A percentile compares a stretch with the other conserved stretches of the same genome.
Evolutionary conservation across 495 filamentous ascomycete genomes (phyloP).

Genomic region (Cudoniella acicularis): DNA sequence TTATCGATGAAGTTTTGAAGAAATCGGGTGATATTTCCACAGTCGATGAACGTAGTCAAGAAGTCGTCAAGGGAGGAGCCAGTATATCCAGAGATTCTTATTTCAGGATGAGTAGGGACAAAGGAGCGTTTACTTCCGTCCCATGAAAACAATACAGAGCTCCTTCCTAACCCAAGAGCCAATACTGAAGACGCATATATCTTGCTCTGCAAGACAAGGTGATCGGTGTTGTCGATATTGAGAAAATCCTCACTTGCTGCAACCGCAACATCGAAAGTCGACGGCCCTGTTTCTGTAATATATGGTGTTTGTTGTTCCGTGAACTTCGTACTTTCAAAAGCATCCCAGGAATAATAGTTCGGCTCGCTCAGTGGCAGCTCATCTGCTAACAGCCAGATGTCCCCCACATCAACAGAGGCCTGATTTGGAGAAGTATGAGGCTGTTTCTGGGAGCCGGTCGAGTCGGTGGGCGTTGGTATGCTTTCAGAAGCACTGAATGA

Average conservation of each 20-base stretch:
- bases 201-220: constrained; percentile 37
- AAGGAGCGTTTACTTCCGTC: constrained; percentile 56
- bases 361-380: constrained; percentile 28
- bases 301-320: constrained; percentile 54
- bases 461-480: constrained; percentile 9
- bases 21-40: constrained; percentile 53
- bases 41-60: constrained; percentile 51
- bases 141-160: constrained; percentile 75
- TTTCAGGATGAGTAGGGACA: constrained; percentile 44
- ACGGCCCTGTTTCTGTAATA: constrained; percentile 72
- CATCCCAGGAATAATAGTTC: constrained; percentile 70
- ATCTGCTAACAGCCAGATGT: constrained; percentile 52
- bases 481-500: constrained; percentile 16
- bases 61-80: constrained; percentile 51
- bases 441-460: background rate
- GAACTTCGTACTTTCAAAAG: constrained; percentile 44
- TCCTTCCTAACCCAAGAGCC: constrained; percentile 73
- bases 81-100: constrained; percentile 70
- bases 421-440: background rate
- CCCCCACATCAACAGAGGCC: constrained; percentile 30
- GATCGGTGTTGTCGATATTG: constrained; percentile 23
- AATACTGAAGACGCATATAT: constrained; percentile 60
- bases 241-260: constrained; percentile 30
- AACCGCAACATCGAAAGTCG: constrained; percentile 67
- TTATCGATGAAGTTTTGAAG: constrained; percentile 52